These are phyloP conservation scores for Fusarium torreyae DNA, from an alignment of 2,329 filamentous ascomycete genomes.

Conservation along the genomic window DNA sequence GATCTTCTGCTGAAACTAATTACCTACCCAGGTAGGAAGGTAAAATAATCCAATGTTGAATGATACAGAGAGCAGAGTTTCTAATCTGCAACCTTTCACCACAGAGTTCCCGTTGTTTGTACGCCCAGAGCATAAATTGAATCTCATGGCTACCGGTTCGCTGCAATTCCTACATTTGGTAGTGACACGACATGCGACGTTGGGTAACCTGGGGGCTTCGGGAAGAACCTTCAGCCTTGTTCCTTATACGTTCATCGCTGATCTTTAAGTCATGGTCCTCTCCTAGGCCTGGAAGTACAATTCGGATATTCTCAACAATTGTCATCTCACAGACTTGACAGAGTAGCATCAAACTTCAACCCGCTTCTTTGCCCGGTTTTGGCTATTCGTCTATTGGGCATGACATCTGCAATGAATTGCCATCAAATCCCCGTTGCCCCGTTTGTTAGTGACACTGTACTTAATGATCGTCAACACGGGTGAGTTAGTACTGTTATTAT, in stretches of 20 bases:
- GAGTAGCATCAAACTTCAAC: constrained; percentile 6
- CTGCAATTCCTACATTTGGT: constrained; percentile 47
- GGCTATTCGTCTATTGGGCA: constrained; percentile 21
- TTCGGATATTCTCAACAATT: not conserved
- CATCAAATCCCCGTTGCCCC: constrained; percentile 15
- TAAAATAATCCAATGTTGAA: constrained; percentile 1
- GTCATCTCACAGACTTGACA: constrained; percentile 3
- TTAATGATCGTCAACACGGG: constrained; percentile 31
- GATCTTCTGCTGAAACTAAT: constrained; percentile 35
- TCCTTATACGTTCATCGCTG: not conserved
- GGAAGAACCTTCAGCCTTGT: constrained; percentile 37
- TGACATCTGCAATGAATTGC: constrained; percentile 4
- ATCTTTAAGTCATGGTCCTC: not conserved
- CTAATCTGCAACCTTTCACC: constrained; percentile 35
- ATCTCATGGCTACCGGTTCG: constrained; percentile 41
- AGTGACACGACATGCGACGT: constrained; percentile 28
- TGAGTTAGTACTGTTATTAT: not conserved
- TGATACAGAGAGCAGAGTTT: constrained; percentile 3
- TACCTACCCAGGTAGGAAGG: constrained; percentile 41
- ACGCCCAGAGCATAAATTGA: constrained; percentile 20
- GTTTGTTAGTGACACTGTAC: constrained; percentile 28
- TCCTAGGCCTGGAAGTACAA: not conserved
- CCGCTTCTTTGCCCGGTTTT: constrained; percentile 19
- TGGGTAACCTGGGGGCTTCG: constrained; percentile 7
- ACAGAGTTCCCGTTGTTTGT: constrained; percentile 34